Conservation (phyloP, 164 flowering plant genomes). For the Nymphaea thermarum region DNA sequence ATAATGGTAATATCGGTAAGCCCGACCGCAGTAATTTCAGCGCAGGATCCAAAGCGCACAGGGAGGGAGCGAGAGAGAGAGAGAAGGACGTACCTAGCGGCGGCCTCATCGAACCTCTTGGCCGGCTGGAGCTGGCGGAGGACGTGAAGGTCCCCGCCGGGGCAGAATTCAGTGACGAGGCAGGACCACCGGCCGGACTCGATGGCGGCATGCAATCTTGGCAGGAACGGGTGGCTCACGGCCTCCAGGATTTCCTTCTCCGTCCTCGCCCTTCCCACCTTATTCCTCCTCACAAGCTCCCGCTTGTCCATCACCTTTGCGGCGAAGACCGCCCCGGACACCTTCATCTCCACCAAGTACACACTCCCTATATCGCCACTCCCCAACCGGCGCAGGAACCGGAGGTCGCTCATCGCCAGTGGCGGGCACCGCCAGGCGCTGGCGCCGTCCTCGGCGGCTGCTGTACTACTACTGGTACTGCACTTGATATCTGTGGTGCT, state of each 20-base stretch:
- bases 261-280: conserved; percentile 47
- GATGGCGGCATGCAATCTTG: conserved; percentile 56
- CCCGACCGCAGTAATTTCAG: neutral
- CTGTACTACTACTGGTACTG: neutral
- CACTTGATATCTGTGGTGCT: neutral
- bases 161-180: conserved; percentile 78
- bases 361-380: conserved; percentile 73
- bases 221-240: conserved; percentile 78
- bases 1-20: neutral
- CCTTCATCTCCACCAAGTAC: conserved; percentile 46
- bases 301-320: conserved; percentile 85
- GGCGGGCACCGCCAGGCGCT: neutral
- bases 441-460: neutral
- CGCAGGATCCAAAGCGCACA: neutral
- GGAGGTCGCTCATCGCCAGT: conserved; percentile 28
- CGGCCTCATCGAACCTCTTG: conserved; percentile 44
- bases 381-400: conserved; percentile 52
- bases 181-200: conserved; percentile 66
- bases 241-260: conserved; percentile 59
- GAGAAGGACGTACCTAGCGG: conserved; percentile 44
- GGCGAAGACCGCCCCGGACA: conserved; percentile 25
- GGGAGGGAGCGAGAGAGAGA: neutral
- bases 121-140: conserved; percentile 48
- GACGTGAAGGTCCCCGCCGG: conserved; percentile 78
- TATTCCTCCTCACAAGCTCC: conserved; percentile 45